Base-by-base conservation (phyloP, 1,284 basidiomycete species). In the Microbotryum saponariae region DNA sequence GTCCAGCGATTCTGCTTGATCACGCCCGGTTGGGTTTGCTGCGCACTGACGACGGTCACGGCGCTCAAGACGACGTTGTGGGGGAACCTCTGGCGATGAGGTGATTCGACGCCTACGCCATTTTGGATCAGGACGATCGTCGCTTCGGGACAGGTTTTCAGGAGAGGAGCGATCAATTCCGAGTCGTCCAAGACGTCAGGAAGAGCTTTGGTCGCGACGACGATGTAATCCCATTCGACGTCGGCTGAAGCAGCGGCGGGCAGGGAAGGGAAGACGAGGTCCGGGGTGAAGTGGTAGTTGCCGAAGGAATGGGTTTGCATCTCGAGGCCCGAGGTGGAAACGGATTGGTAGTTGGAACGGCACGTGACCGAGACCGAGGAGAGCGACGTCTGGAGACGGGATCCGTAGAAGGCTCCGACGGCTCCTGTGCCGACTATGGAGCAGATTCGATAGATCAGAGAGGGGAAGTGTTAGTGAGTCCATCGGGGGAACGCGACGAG, bases 1-100 rank as follows among this genome's bases (percentile, higher is more conserved):
- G 77, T 79, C 78, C 78, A 79, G 4, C 76, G 67, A 63, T 78
- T 78, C 64, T 79, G 78, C 29, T 69, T 65, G 45, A 78, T 69
- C n/a, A 74, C 62, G 8, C 75, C 75, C 21, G 73, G 75, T 27
- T 65, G 50, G 9, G 73, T 67, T 59, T 78, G 77, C 55, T 77
- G 76, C 2, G 76, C 76, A 58, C 73, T 75, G 31, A 77, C 73
- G 55, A 78, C 74, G 6, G 78, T 78, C 8, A 78, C 78, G 20
- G 75, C 76, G 50, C 72, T 74, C 20, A 79, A 64, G 47, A 79
- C 73, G 20, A 70, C 61, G 51, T 75, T 74, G 1, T 70, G 44
- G 1, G 72, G 70, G 63, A 74, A 78, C 27, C 73, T 68, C 16
- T 62, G 56, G 9, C 75, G 66, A 61, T 78, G 77, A 20, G 74